Evolutionary conservation across 805 yeast species (phyloP), one percentile per base, ranked within the genome.

Genomic region (Saccharomycopsis fodiens): DNA sequence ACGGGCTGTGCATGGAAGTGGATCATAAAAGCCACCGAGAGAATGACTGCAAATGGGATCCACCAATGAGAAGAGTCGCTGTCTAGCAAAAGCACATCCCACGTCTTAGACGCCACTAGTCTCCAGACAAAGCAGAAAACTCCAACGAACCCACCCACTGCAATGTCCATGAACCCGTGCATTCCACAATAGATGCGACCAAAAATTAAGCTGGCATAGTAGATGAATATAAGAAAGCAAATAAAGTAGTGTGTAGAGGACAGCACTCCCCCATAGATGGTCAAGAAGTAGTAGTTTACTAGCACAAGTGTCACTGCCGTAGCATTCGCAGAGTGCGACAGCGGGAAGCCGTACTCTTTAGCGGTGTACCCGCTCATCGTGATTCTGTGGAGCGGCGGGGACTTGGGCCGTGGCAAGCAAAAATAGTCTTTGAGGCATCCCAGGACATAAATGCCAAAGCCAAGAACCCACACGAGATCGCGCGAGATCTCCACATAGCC

Each of bases 181-280:
- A 91, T 91, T 2, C 98, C 98, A 61, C 96, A 88, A 65, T 93
- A 91, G 7, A 91, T 57, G 46, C 98, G 70, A 15, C 98, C 98
- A 50, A 78, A 59, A 1, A 85, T 73, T 49, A 93, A 67, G 5
- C 88, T 76, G 31, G 70, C 48, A 56, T 78, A 79, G 59, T 88
- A 88, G 19, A 74, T 8, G 4, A 53, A 46, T 25, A 50, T 32
- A 1, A 57, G 54, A 12, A 61, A 39, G 21, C 52, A n/a, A 4
- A 58, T 35, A 3, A 58, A 41, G 3, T 57, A 39, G 3, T 47
- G 21, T 5, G 57, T 25, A 4, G 47, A 43, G 30, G 37, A 39
- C 1, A 35, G 16, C 3, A 50, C 42, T 4, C 34, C 19, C 39
- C 30, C 10, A n/a, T 41, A 29, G 16, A 29, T 19, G 7, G 23